A percentile compares a stretch with the other conserved stretches of the same genome.
phyloP scores from a whole-genome alignment of 345 rosid genomes.

The Acer yangbiense region DNA sequence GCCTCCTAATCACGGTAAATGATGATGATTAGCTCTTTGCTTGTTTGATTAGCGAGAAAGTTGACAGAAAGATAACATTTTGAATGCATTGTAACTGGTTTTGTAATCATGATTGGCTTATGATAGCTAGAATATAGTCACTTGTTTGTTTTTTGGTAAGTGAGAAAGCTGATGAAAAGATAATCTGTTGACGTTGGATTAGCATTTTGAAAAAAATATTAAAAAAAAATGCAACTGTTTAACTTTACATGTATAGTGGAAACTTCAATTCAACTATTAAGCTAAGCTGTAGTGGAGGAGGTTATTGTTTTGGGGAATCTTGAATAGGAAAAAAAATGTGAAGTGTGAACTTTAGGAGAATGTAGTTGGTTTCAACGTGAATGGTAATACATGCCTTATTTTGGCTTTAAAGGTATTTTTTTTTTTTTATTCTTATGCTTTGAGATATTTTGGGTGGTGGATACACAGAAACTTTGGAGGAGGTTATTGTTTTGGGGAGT shows the following conservation, averaged over 20 bases:
- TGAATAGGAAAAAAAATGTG: neutral
- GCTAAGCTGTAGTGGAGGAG: neutral
- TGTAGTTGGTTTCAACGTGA: neutral
- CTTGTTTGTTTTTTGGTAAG: conserved; percentile 17
- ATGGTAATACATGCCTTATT: neutral
- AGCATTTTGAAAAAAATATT: neutral
- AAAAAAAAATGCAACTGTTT: neutral
- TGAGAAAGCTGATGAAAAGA: neutral
- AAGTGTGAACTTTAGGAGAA: neutral
- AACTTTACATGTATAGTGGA: neutral
- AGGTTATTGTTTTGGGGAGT: neutral
- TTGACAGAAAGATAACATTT: neutral
- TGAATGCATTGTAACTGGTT: neutral
- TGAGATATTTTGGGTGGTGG: neutral
- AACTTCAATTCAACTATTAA: neutral
- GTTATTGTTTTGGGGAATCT: neutral
- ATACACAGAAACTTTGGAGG: neutral
- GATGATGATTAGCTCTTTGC: neutral
- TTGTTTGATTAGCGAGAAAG: conserved; percentile 16
- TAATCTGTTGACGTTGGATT: neutral
- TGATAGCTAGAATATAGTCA: neutral
- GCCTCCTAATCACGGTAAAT: conserved; percentile 91
- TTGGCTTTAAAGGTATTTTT: neutral
- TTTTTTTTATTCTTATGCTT: neutral
- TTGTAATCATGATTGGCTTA: too few relatives aligned